Evolutionary conservation across 345 rosid genomes (phyloP), one percentile per base, ranked within the genome.

Genomic region (Rhizophora mangle): DNA sequence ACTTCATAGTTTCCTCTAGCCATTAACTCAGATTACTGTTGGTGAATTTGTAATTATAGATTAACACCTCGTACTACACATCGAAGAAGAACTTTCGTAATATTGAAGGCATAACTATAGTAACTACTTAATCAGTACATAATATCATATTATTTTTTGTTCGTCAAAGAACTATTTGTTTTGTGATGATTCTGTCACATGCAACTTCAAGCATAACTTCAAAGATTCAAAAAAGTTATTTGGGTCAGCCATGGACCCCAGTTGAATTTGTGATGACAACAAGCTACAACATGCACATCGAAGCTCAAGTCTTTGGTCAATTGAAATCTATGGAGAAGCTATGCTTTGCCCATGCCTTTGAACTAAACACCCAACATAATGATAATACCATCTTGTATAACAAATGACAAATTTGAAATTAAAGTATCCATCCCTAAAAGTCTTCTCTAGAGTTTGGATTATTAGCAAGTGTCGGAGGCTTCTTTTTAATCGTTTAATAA

Each of bases 391-490:
- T 31, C 32, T 65, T 54, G 34, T 27, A 54, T 20, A 13, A 36
- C 47, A 55, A 71, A 64, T 59, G 69, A 70, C 68, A 46, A 30
- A 34, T 36, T 62, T 32, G 62, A 71, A 69, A 63, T 58, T 63
- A 67, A 63, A 11, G 32, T 10, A 10, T 21, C 9, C 60, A 56
- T 21, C 60, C 60, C 22, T 24, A 47, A 76, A 68, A 29, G 68
- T 53, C 63, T 39, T 66, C 67, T 55, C 13, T 8, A 64, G 30
- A 64, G 62, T 69, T 75, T 72, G 68, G 71, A 72, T 58, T 63
- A 54, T 74, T 67, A 61, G 29, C 57, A 20, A 53, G 20, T 6
- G 15, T 47, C 9, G 49, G 6, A 15, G n/a, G 36, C 29, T 51
- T 27, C 29, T 39, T 20, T 62, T 30, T 32, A 26, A 26, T 73